Percentiles rank a stretch among this genome's conserved stretches.
phyloP scores from a whole-genome alignment of 2,329 filamentous ascomycete genomes.

The Rhinocladiella similis region DNA sequence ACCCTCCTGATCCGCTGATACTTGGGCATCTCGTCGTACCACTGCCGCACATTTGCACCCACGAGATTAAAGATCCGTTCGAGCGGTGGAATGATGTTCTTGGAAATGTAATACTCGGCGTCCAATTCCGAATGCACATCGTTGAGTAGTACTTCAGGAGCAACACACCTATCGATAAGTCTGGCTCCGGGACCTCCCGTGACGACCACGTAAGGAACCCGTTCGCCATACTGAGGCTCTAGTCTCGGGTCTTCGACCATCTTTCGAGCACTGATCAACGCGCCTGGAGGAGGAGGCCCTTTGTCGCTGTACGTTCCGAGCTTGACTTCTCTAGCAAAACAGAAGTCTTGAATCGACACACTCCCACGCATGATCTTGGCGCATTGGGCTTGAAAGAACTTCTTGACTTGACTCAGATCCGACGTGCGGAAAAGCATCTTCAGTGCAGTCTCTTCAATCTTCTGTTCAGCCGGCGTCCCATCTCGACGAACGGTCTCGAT shows the following conservation, averaged over 20 bases:
- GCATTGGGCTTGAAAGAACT: slow-evolving; percentile 87
- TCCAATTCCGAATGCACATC: slow-evolving; percentile 80
- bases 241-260: slow-evolving; percentile 85
- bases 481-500: slow-evolving; percentile 96
- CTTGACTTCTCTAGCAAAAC: slow-evolving; percentile 89
- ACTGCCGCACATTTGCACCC: slow-evolving; percentile 82
- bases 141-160: slow-evolving; percentile 77
- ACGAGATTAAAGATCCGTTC: slow-evolving; percentile 97
- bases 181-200: slow-evolving; percentile 82
- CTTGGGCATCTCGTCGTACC: slow-evolving; percentile 98
- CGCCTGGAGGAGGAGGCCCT: slow-evolving; percentile 79
- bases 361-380: slow-evolving; percentile 86
- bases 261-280: slow-evolving; percentile 78
- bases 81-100: slow-evolving; percentile 91
- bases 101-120: slow-evolving; percentile 93
- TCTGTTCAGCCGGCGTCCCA: slow-evolving; percentile 92
- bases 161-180: slow-evolving; percentile 85
- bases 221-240: slow-evolving; percentile 92
- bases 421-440: slow-evolving; percentile 86
- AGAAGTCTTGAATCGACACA: slow-evolving; percentile 92
- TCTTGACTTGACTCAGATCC: slow-evolving; percentile 84
- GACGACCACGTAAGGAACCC: slow-evolving; percentile 91
- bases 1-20: slow-evolving; percentile 71
- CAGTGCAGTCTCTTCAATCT: slow-evolving; percentile 90
- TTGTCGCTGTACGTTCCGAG: slow-evolving; percentile 84